Percentiles rank a stretch among this genome's conserved stretches.
Evolutionary conservation across 352 stramenopile species (phyloP).

Genomic region (Phytophthora constricta): DNA sequence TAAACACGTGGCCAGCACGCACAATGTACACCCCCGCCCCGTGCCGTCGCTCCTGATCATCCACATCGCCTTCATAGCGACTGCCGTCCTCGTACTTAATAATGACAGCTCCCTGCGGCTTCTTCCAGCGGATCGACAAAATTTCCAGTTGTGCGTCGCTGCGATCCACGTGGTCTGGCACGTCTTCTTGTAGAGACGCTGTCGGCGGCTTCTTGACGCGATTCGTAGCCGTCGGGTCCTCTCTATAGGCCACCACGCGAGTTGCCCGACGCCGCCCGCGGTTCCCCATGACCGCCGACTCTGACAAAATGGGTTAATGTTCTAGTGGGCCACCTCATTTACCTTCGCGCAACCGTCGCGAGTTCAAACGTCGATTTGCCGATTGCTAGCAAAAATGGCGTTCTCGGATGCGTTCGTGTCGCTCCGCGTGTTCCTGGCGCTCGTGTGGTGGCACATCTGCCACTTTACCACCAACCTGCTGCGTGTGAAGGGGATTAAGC

Average conservation of each 20-base stretch:
- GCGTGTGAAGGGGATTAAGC: slow-evolving; percentile 55
- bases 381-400: slow-evolving; percentile 3
- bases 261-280: slow-evolving; percentile 54
- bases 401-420: slow-evolving; percentile 37
- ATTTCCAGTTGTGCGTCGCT: slow-evolving; percentile 45
- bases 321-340: neutral
- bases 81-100: slow-evolving; percentile 72
- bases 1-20: slow-evolving; percentile 68
- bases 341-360: too few relatives aligned
- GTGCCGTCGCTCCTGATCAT: slow-evolving; percentile 60
- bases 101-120: slow-evolving; percentile 41
- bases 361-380: too few relatives aligned
- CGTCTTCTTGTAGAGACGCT: slow-evolving; percentile 22
- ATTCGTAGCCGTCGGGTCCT: slow-evolving; percentile 20
- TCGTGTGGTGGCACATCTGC: slow-evolving; percentile 79
- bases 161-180: slow-evolving; percentile 1
- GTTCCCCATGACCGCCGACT: slow-evolving; percentile 57
- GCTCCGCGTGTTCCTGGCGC: slow-evolving; percentile 60
- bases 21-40: slow-evolving; percentile 65
- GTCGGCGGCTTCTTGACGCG: slow-evolving; percentile 29
- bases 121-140: slow-evolving; percentile 59
- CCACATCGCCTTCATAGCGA: slow-evolving; percentile 66
- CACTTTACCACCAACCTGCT: slow-evolving; percentile 51
- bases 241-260: slow-evolving; percentile 31
- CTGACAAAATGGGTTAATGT: neutral